Base-by-base conservation (phyloP, 352 stramenopile genomes). In the Phytophthora gonapodyides region DNA sequence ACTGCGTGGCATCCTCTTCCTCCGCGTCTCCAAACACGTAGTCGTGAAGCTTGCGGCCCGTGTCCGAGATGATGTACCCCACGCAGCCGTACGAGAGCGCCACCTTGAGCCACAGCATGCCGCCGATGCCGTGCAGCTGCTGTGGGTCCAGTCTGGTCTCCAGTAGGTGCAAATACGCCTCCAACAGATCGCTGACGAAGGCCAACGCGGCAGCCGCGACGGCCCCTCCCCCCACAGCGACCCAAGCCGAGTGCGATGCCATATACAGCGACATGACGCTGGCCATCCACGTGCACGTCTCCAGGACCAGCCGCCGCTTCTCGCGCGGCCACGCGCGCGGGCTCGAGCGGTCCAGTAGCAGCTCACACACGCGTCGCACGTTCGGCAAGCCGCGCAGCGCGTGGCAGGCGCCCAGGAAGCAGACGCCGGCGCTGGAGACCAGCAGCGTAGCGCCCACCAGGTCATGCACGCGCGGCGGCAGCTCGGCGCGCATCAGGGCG, bases 221-320 rank as follows among this genome's bases (percentile, higher is more conserved):
- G 7, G 77, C 77, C 36, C 83, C 83, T 9, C 56, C 68, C 5
- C 57, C 35, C 11, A 90, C 75, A 30, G 82, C 76, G 16, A 91
- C 44, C 58, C 67, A 70, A 2, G 56, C 60, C 31, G 68, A 85
- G 43, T 83, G 80, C 38, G 73, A 84, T 5, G 67, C 56, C 42
- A 63, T 85, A 67, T 91, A 94, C 50, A 85, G 82, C 46, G 76
- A 88, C 69, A 83, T 70, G 8, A 94, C 80, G 10, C 75, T 77
- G 13, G 76, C 78, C 51, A 91, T 81, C 83, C 83, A 94, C 10
- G 75, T 87, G 52, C 73, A 93, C 15, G 84, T 69, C 43, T 94
- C 83, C 6, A 94, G 47, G 24, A 93, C 76, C 34, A 87, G 65
- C 17, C 82, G 69, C n/a, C 80, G 53, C 41, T 75, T 75, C 44